Evolutionary conservation across 495 filamentous ascomycete species (phyloP).

Genomic region (Clavariopsis aquatica): DNA sequence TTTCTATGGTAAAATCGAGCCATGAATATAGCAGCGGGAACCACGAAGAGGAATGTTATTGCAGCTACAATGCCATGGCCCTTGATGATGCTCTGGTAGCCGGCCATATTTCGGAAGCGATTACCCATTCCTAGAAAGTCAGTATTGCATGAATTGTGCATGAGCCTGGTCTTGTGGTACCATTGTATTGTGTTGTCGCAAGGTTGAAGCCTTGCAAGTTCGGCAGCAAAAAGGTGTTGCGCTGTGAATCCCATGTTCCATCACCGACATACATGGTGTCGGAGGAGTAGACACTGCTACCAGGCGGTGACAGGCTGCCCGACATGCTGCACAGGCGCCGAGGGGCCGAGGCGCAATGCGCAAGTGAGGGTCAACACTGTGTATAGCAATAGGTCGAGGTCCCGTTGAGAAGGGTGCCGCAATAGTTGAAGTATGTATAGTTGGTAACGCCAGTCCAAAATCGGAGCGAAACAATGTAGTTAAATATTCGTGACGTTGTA

Average conservation of each 20-base stretch:
- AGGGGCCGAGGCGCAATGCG: background rate
- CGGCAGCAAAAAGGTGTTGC: slow-evolving; percentile 85
- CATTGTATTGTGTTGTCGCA: slow-evolving; percentile 94
- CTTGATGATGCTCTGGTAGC: slow-evolving; percentile 77
- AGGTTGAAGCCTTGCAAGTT: slow-evolving; percentile 86
- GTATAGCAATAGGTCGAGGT: background rate
- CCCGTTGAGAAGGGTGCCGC: slow-evolving; percentile 7
- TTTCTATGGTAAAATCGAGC: slow-evolving; percentile 71
- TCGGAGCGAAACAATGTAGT: background rate
- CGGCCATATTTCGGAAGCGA: slow-evolving; percentile 70
- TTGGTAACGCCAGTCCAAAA: slow-evolving; percentile 18
- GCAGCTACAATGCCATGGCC: slow-evolving; percentile 84
- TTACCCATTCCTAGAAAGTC: slow-evolving; percentile 77
- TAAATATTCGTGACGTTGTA: slow-evolving; percentile 32
- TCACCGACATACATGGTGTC: slow-evolving; percentile 84
- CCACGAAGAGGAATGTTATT: slow-evolving; percentile 81
- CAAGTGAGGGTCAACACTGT: background rate
- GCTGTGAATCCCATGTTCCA: slow-evolving; percentile 83
- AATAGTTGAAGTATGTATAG: slow-evolving; percentile 2
- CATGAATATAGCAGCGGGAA: slow-evolving; percentile 75
- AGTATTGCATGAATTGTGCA: background rate
- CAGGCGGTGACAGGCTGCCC: slow-evolving; percentile 64
- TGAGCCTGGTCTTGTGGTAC: slow-evolving; percentile 50
- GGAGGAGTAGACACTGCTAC: slow-evolving; percentile 79
- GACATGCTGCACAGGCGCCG: slow-evolving; percentile 21